A percentile compares a stretch with the other conserved stretches of the same genome.
These are phyloP conservation scores for Pythium pyrilobum DNA, from an alignment of 352 stramenopile genomes.

Conservation along the genomic window DNA sequence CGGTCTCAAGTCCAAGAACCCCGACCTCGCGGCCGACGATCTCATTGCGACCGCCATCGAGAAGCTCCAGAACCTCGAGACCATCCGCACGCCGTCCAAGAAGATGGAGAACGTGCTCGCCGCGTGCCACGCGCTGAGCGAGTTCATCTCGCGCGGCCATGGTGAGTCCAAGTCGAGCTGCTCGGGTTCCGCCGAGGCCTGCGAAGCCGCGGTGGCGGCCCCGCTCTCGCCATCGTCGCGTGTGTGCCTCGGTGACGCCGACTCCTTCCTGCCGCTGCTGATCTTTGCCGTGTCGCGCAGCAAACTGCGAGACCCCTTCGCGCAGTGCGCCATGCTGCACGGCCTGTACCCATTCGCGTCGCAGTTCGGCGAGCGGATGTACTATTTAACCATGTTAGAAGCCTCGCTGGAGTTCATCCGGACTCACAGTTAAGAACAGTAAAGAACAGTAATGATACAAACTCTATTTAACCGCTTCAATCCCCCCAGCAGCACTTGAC, in stretches of 20 bases:
- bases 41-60: constrained; percentile 13
- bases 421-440: constrained; percentile 5
- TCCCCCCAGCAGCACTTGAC: background rate
- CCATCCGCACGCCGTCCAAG: constrained; percentile 12
- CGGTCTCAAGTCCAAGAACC: background rate
- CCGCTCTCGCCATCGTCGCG: constrained; percentile 13
- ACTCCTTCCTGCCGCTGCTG: constrained; percentile 36
- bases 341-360: constrained; percentile 27
- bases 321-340: constrained; percentile 21
- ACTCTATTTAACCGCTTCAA: constrained; percentile 8
- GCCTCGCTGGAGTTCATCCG: constrained; percentile 31
- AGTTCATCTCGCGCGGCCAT: constrained; percentile 12
- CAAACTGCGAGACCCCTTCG: constrained; percentile 16
- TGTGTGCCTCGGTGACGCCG: constrained; percentile 22
- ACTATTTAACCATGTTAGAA: constrained; percentile 48
- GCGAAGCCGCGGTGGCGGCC: background rate
- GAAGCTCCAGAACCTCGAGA: constrained; percentile 18
- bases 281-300: constrained; percentile 32
- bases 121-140: constrained; percentile 26
- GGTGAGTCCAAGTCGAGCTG: background rate
- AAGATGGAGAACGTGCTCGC: constrained; percentile 29
- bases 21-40: background rate
- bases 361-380: constrained; percentile 27
- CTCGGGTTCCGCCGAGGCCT: background rate
- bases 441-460: background rate